Conservation (phyloP, 768 basidiomycete species). For the Pholiota microspora region DNA sequence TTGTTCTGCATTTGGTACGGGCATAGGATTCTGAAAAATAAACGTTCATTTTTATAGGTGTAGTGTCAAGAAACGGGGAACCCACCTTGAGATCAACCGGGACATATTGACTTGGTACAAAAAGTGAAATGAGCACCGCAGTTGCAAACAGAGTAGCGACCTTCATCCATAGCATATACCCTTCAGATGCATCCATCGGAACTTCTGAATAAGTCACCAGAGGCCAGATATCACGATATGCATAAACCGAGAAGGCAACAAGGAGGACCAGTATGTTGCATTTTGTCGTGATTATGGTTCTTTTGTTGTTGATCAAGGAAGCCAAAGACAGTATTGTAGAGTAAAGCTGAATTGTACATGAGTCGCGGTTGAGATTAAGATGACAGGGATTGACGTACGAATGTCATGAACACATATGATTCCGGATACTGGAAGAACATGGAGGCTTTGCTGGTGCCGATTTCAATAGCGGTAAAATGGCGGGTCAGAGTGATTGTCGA, state of each 20-base stretch:
- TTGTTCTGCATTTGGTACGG: conserved; percentile 41
- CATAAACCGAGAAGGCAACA: conserved; percentile 38
- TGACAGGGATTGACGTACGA: neutral
- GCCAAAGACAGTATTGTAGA: neutral
- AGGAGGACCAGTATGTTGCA: conserved; percentile 20
- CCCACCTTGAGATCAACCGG: conserved; percentile 47
- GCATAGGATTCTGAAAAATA: conserved; percentile 26
- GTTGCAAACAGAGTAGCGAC: conserved; percentile 39
- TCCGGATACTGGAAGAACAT: neutral
- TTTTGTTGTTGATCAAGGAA: neutral
- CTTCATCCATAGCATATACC: conserved; percentile 46
- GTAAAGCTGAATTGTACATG: neutral
- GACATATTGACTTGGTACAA: conserved; percentile 47
- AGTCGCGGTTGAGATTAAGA: neutral
- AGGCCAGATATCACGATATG: conserved; percentile 55
- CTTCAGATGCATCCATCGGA: conserved; percentile 43
- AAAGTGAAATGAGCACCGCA: conserved; percentile 40
- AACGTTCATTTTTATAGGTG: neutral
- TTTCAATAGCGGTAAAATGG: neutral
- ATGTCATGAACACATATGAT: neutral
- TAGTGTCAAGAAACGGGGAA: neutral
- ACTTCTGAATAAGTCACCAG: conserved; percentile 42
- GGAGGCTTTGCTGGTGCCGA: neutral
- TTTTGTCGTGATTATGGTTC: neutral
- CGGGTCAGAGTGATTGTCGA: neutral